These are phyloP conservation scores for Beauveria sp. DNA, from an alignment of 2,329 filamentous ascomycete species.

Conservation along the genomic window DNA sequence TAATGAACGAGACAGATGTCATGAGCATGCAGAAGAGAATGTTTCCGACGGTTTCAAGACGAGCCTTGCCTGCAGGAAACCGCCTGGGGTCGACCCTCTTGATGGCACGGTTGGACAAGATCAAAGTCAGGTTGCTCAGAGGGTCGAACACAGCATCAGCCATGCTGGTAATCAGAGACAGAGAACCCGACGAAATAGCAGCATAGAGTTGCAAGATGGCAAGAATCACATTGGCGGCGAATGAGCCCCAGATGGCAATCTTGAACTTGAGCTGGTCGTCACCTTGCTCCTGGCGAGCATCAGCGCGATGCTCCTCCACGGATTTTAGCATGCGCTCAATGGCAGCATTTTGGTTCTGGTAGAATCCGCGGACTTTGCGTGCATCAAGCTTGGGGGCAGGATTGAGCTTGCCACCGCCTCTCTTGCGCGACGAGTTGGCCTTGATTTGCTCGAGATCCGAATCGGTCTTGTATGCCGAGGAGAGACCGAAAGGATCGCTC, in stretches of 20 bases:
- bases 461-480: slow-evolving; percentile 67
- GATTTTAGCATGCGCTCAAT: slow-evolving; percentile 88
- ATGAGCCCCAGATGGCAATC: slow-evolving; percentile 59
- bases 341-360: slow-evolving; percentile 84
- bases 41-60: slow-evolving; percentile 92
- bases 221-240: slow-evolving; percentile 73
- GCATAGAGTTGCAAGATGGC: slow-evolving; percentile 81
- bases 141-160: slow-evolving; percentile 93
- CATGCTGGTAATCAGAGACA: slow-evolving; percentile 96
- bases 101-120: slow-evolving; percentile 81
- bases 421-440: slow-evolving; percentile 74
- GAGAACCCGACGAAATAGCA: slow-evolving; percentile 77
- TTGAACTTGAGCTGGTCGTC: slow-evolving; percentile 73
- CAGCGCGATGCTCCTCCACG: slow-evolving; percentile 81
- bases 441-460: slow-evolving; percentile 70
- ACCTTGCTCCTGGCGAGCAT: slow-evolving; percentile 70
- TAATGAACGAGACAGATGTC: slow-evolving; percentile 82
- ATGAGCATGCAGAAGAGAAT: slow-evolving; percentile 96
- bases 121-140: slow-evolving; percentile 77
- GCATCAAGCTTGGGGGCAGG: slow-evolving; percentile 27
- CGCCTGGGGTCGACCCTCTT: slow-evolving; percentile 76
- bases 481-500: slow-evolving; percentile 76
- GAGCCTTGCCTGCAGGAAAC: slow-evolving; percentile 87
- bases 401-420: slow-evolving; percentile 36
- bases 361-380: slow-evolving; percentile 68